Percentiles rank a stretch among this genome's conserved stretches.
Evolutionary conservation across 768 basidiomycete genomes (phyloP).

Genomic region (Amanita pallidorosea): DNA sequence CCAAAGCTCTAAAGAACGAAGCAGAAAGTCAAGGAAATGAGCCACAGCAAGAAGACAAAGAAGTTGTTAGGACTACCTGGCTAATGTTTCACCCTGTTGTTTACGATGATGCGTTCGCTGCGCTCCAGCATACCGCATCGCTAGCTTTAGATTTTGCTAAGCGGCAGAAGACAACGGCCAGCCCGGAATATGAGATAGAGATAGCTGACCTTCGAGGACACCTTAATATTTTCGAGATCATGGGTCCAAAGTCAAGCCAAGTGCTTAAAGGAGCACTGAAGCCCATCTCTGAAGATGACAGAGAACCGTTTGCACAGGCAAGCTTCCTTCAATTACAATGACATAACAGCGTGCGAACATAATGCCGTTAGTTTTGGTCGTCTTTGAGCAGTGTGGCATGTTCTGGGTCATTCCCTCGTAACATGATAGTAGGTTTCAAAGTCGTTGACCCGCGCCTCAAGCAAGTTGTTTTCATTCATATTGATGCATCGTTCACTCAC

Average conservation of each 20-base stretch:
- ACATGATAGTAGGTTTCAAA: constrained; percentile 68
- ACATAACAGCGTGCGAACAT: not conserved
- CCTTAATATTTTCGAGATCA: constrained; percentile 78
- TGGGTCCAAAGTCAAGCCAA: constrained; percentile 76
- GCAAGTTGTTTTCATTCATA: constrained; percentile 28
- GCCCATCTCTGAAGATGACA: constrained; percentile 34
- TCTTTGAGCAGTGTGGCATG: constrained; percentile 49
- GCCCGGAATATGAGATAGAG: constrained; percentile 35
- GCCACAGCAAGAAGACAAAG: constrained; percentile 7
- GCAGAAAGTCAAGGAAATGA: constrained; percentile 17
- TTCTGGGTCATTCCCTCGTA: constrained; percentile 57
- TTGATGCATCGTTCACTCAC: not conserved
- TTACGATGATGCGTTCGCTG: constrained; percentile 42
- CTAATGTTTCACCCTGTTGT: constrained; percentile 70
- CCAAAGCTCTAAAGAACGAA: constrained; percentile 13
- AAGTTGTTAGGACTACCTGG: constrained; percentile 46
- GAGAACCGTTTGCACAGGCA: constrained; percentile 53
- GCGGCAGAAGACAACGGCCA: constrained; percentile 10
- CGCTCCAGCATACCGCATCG: constrained; percentile 43
- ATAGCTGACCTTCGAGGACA: constrained; percentile 62
- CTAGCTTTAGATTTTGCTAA: constrained; percentile 29
- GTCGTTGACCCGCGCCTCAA: constrained; percentile 82
- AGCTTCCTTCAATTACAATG: not conserved
- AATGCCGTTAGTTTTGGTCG: constrained; percentile 50
- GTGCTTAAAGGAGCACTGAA: constrained; percentile 56